Percentiles rank a stretch among this genome's conserved stretches.
Conservation (phyloP, 305 asterid species). For the Ajuga reptans region DNA sequence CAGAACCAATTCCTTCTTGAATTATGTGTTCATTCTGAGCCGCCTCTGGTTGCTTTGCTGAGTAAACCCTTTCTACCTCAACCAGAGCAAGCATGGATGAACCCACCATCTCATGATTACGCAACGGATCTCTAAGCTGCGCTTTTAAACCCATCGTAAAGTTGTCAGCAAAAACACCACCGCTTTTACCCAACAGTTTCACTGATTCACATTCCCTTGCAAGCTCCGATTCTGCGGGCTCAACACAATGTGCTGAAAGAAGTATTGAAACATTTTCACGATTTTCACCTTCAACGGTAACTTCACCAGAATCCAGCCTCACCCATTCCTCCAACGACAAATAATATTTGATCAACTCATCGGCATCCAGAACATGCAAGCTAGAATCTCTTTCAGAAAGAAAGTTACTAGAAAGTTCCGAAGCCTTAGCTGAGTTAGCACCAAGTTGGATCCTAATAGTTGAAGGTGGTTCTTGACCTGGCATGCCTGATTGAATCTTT, state of each 20-base stretch:
- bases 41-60: background rate
- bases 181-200: conserved; percentile 7
- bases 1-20: no score
- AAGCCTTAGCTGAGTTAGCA: background rate
- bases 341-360: conserved; percentile 37
- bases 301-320: conserved; percentile 41
- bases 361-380: conserved; percentile 20
- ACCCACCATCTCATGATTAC: conserved; percentile 65
- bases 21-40: no score
- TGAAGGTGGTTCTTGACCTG: conserved; percentile 55
- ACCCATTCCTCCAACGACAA: conserved; percentile 59
- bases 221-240: conserved; percentile 15
- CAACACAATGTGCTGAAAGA: conserved; percentile 32
- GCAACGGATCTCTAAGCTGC: conserved; percentile 82
- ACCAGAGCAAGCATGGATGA: conserved; percentile 60
- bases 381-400: conserved; percentile 18
- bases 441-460: conserved; percentile 32
- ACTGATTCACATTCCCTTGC: conserved; percentile 15
- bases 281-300: conserved; percentile 23
- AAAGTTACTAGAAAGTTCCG: conserved; percentile 17
- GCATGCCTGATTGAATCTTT: conserved; percentile 67
- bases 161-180: conserved; percentile 30
- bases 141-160: conserved; percentile 54
- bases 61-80: conserved; percentile 40
- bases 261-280: conserved; percentile 6